Evolutionary conservation across 768 basidiomycete species (phyloP).

Genomic region (Gyrodon lividus): DNA sequence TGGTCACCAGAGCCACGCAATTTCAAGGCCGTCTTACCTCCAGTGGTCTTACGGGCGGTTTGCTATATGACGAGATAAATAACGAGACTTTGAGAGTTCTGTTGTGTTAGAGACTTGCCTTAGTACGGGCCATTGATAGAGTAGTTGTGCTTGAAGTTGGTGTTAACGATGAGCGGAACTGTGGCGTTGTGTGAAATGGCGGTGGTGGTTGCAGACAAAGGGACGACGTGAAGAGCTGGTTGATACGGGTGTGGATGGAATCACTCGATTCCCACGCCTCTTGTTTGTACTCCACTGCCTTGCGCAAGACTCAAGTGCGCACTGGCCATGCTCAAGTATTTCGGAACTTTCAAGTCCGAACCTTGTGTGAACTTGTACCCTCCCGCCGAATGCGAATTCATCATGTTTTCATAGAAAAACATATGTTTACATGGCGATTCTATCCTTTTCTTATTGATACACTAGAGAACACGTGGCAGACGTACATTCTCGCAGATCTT

Average conservation of each 20-base stretch:
- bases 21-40: constrained; percentile 58
- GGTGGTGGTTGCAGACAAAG: constrained; percentile 30
- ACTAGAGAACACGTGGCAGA: no score
- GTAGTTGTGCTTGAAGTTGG: constrained; percentile 8
- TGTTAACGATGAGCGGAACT: constrained; percentile 3
- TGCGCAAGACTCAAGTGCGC: constrained; percentile 21
- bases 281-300: constrained; percentile 27
- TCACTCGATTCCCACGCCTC: constrained; percentile 29
- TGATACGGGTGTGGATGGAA: constrained; percentile 23
- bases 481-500: no score
- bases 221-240: constrained; percentile 16
- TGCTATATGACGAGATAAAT: constrained; percentile 51
- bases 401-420: not conserved
- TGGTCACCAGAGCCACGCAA: constrained; percentile 19
- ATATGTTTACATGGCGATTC: not conserved
- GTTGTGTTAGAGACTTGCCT: constrained; percentile 44
- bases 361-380: not conserved
- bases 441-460: no score
- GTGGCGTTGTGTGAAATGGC: constrained; percentile 18
- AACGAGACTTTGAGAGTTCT: not conserved
- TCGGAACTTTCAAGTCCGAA: constrained; percentile 18
- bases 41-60: constrained; percentile 99
- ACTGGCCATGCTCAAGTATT: constrained; percentile 26
- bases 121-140: constrained; percentile 79
- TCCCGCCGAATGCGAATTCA: not conserved